Base-by-base conservation (phyloP, 2,329 filamentous ascomycete species). In the Nigrospora sphaerica region DNA sequence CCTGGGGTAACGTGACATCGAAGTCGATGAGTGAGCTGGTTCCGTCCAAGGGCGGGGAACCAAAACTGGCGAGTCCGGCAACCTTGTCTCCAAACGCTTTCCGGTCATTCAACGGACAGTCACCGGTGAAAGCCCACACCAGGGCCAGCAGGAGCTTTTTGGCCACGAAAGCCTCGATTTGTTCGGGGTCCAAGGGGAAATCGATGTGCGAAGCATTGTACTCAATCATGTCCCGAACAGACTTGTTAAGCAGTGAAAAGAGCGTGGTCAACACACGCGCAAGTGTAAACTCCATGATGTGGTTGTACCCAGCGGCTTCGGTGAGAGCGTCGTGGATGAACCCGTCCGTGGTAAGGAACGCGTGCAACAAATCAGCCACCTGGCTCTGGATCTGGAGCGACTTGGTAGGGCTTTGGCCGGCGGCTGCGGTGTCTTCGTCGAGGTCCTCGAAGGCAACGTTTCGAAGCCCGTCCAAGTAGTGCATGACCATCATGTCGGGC, bases 231-330 rank as follows among this genome's bases (percentile, higher is more conserved):
- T 92, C 90, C 51, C 92, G 83, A 52, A 92, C 95, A 37, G 86
- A 81, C 70, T 98, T 97, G 69, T 96, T 96, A 48, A 99, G 72
- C 23, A 99, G 75, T 38, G 92, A 97, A 73, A 98, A 98, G 17
- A 98, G 71, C 0, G 93, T 98, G 52, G 85, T 93, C 33, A 99
- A 77, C 5, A 89, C 92, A 47, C 93, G 88, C 42, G 92, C 88
- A 42, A 88, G 78, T 0, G 93, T 97, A 62, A 93, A 98, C 57
- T 96, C 89, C 93, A 99, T 99, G 63, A 99, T 98, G 65, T 99
- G 93, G 52, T 85, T 88, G 71, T 88, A 95, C 34, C 74, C 74
- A 57, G 80, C 77, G 4, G 92, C 90, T 62, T 88, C 78, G 45
- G 83, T 77, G 5, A 98, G 77, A 4, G 85, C 86, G 52, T 86